Conservation (phyloP, 257 asterid genomes). For the Orobanche coerulescens region DNA sequence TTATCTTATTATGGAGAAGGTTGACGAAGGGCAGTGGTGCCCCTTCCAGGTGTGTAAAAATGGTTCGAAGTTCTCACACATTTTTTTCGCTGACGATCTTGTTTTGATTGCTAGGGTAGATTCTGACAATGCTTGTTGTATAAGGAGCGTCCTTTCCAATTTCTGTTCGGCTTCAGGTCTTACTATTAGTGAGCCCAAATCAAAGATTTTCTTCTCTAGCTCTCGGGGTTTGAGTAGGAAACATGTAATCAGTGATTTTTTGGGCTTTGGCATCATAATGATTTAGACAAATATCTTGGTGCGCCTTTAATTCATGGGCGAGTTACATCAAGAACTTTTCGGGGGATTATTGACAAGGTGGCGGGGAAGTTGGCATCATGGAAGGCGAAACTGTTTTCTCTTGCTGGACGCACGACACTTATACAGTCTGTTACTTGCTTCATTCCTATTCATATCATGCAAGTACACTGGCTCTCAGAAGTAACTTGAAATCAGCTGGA, state of each 20-base stretch:
- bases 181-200: not conserved
- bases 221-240: not conserved
- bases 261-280: not conserved
- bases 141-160: not conserved
- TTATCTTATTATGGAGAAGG: not conserved
- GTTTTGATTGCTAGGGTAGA: too few species aligned
- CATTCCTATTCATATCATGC: not conserved
- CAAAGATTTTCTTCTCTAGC: not conserved
- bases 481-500: not conserved
- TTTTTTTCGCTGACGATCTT: not conserved
- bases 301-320: too few species aligned
- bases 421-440: not conserved
- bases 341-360: too few species aligned
- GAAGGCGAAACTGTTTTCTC: not conserved
- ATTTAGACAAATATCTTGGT: too few species aligned
- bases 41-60: not conserved
- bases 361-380: too few species aligned
- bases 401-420: not conserved
- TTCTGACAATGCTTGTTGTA: not conserved
- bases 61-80: not conserved
- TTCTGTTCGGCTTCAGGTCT: not conserved
- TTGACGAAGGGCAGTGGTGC: not conserved
- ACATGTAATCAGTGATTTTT: not conserved
- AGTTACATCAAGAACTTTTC: too few species aligned
- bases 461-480: not conserved